Conservation (phyloP, 768 basidiomycete genomes). For the Tylopilus vinaceipallidus region DNA sequence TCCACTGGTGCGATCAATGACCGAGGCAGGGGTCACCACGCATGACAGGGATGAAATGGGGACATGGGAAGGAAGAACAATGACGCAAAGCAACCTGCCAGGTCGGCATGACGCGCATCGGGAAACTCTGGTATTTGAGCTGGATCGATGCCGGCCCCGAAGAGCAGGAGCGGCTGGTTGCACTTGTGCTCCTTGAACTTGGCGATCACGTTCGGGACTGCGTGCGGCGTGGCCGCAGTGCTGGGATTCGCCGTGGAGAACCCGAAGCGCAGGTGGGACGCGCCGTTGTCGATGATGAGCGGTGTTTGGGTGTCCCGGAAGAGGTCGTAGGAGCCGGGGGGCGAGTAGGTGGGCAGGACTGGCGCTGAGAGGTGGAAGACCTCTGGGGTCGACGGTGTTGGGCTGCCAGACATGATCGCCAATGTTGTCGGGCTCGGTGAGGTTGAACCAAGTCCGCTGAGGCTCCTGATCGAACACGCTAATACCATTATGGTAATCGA, state of each 20-base stretch:
- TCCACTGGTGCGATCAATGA: conserved; percentile 78
- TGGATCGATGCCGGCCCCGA: conserved; percentile 90
- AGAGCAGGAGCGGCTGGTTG: conserved; percentile 79
- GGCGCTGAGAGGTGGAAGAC: conserved; percentile 21
- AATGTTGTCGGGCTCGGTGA: background rate
- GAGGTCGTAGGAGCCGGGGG: conserved; percentile 46
- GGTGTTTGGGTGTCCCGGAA: conserved; percentile 55
- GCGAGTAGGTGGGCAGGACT: conserved; percentile 33
- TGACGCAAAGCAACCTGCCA: conserved; percentile 73
- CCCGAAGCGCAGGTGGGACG: conserved; percentile 79
- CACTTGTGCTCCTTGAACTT: conserved; percentile 89
- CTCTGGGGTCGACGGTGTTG: conserved; percentile 11
- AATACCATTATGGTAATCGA: too few species aligned
- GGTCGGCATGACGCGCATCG: conserved; percentile 72
- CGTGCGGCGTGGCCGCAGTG: conserved; percentile 41
- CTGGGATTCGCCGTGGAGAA: conserved; percentile 55
- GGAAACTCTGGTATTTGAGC: conserved; percentile 93
- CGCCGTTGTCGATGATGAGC: conserved; percentile 88
- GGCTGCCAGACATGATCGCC: conserved; percentile 14
- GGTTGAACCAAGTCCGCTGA: too few species aligned
- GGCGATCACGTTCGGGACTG: conserved; percentile 69
- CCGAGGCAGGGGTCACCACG: background rate
- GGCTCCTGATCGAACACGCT: too few species aligned
- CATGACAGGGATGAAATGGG: background rate
- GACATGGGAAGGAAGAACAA: background rate